Base-by-base conservation (phyloP, 169 alveolate genomes). In the Cryptosporidium parvum region DNA sequence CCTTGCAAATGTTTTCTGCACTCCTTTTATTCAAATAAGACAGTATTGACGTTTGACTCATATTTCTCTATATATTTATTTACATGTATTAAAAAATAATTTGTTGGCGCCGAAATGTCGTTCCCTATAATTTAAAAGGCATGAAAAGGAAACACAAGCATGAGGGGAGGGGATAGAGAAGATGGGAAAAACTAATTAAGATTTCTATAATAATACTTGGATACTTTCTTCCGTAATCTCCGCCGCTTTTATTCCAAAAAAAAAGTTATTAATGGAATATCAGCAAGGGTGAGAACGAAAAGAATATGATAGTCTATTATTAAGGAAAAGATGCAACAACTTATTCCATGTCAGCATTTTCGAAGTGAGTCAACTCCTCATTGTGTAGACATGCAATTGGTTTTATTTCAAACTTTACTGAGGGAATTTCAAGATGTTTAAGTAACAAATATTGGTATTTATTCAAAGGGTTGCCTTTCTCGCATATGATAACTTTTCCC, bases 381-480 rank as follows among this genome's bases (percentile, higher is more conserved):
- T 80, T 59, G 59, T 80, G 70, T 3, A 59, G 75, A 3, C 23
- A 62, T 33, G 89, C 89, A 42, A 62, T 65, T 29, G 67, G 62
- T 6, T 62, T 80, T 29, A 80, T 45, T 26, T 80, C 89, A 44
- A 80, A 80, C 67, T 80, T 80, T 12, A 80, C 89, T 6, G 89
- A 29, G 0, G 75, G 89, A 12, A 80, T 80, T 0, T 42, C 75
- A 5, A 80, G 33, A 39, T 80, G 70, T 56, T 59, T 80, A 12
- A 80, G 42, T 10, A 80, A 21, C 59, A 62, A 51, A 12, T 59
- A 59, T 33, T 80, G 89, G n/a, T 80, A 62, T 42, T 29, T 80
- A 62, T 23, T 80, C 59, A 80, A 29, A 33, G 62, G 89, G 3
- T 14, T 23, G 1, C 89, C 89, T 26, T 59, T 37, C 42, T 80